Base-by-base conservation (phyloP, 768 basidiomycete genomes). In the Daedaleopsis sinensis region DNA sequence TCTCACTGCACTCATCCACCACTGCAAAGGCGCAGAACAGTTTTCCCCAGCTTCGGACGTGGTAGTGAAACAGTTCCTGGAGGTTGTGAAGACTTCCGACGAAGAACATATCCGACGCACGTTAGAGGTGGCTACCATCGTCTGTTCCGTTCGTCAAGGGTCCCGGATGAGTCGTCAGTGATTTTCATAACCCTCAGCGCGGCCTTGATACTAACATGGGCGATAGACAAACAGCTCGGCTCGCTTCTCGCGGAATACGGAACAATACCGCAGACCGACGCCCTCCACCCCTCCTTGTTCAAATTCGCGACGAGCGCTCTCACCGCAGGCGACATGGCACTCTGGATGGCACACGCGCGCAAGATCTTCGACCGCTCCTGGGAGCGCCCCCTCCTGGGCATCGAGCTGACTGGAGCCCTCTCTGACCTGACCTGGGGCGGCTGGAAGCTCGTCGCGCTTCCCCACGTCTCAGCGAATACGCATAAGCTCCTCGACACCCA, bases 1-100 rank as follows among this genome's bases (percentile, higher is more conserved):
- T 1, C 75, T 94, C 2, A 96, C 93, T 0, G 88, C 93, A 0
- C 75, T 94, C 12, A 85, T 90, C 19, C 95, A 96, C 69, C 93
- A 96, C 67, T 88, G 89, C 72, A 89, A 88, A 65, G 80, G 79
- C 23, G 74, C 88, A 0, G 86, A 89, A 23, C 82, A 87, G 52
- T 93, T 90, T 70, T 70, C 80, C 5, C 68, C 80, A 0, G 65
- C 92, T 2, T 80, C 82, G 2, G 85, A 90, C 18, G 65, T 83
- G 11, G 65, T 93, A 4, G 69, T 85, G 0, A 70, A 76, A 32
- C 73, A 74, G 44, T 77, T 85, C 44, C 23, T 12, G 21, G 56
- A 62, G n/a, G 66, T 1, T 42, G 63, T 16, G 58, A 72, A 37
- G 39, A 67, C 55, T 12, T 46, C 61, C 7, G 61, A 55, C 35